Conservation (phyloP, 148 eudicot species). For the Amaranthus cruentus region DNA sequence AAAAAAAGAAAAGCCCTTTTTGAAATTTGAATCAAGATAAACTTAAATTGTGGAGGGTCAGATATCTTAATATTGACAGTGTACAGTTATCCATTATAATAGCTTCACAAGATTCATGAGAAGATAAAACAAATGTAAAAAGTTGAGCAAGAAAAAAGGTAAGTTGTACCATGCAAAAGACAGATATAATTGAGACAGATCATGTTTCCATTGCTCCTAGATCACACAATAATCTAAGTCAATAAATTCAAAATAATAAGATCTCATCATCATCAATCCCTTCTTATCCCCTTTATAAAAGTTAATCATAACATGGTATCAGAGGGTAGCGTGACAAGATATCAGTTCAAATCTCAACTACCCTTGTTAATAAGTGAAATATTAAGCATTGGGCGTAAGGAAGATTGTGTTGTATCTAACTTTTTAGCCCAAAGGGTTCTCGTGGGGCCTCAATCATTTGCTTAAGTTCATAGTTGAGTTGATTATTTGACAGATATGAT, state of each 20-base stretch:
- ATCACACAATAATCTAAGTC: constrained; percentile 13
- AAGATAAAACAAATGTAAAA: not conserved
- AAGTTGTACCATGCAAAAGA: constrained; percentile 25
- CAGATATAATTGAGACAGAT: constrained; percentile 8
- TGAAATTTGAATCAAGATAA: constrained; percentile 8
- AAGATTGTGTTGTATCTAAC: no score
- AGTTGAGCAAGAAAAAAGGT: not conserved
- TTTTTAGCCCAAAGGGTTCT: no score
- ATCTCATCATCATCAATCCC: no score
- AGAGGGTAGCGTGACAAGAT: no score
- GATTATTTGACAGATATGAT: no score
- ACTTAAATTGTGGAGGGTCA: not conserved
- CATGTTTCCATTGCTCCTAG: not conserved
- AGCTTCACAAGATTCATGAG: constrained; percentile 26
- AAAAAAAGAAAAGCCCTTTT: not conserved
- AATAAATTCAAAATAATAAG: not conserved
- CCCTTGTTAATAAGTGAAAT: no score
- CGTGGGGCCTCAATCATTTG: no score
- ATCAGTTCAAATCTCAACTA: no score
- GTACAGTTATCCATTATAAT: constrained; percentile 13
- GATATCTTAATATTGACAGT: constrained; percentile 9
- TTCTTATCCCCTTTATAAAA: no score
- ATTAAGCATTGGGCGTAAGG: no score
- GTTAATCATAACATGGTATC: no score
- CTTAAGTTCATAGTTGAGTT: no score